Conservation (phyloP, 1,284 basidiomycete genomes). For the Trichosporon coremiiforme region DNA sequence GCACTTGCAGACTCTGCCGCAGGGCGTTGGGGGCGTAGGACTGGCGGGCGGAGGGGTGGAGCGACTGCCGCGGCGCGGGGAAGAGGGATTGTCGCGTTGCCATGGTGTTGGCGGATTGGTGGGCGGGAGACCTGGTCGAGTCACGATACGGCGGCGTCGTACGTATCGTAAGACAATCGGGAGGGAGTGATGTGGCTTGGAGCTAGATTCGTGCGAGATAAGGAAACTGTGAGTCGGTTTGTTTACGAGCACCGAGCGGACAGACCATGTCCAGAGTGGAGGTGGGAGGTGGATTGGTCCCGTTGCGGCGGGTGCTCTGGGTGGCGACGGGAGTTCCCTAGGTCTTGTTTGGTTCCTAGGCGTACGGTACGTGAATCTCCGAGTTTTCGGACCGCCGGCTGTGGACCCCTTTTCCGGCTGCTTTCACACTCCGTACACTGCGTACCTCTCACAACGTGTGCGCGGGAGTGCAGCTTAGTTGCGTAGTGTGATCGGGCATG, state of each 20-base stretch:
- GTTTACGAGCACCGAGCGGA: background rate
- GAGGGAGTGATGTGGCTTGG: too few species aligned
- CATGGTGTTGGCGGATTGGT: background rate
- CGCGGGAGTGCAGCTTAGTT: too few species aligned
- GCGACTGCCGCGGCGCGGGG: background rate
- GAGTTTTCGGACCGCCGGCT: background rate
- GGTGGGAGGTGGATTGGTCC: background rate
- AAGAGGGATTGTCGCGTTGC: conserved; percentile 6
- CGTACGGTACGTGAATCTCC: background rate
- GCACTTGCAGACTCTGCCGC: background rate
- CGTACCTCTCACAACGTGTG: too few species aligned
- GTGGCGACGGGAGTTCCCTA: background rate
- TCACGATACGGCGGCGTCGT: too few species aligned
- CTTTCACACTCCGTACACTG: too few species aligned
- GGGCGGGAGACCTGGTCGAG: too few species aligned
- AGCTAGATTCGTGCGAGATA: background rate
- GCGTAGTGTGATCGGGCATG: too few species aligned
- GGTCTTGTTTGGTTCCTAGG: conserved; percentile 4
- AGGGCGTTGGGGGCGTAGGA: conserved; percentile 17
- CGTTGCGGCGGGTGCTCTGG: too few species aligned
- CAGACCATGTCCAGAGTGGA: too few species aligned
- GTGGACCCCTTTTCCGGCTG: background rate
- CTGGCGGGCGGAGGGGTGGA: background rate
- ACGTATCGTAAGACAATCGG: too few species aligned
- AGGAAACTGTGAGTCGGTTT: background rate